Conservation (phyloP, 176 grass and related monocot genomes). For the Saccharum officinarum region DNA sequence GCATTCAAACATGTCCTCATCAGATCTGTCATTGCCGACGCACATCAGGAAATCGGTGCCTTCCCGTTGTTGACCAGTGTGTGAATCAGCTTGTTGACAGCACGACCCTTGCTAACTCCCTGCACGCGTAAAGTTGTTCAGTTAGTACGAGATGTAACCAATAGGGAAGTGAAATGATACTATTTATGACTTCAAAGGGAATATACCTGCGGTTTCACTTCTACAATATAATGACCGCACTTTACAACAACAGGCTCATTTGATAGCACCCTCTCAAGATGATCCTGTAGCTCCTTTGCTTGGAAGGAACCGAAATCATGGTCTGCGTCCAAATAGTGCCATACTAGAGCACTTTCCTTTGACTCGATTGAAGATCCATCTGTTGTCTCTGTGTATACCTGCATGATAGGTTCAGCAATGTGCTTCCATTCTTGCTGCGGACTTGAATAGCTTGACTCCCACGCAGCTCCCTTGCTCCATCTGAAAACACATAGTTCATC, state of each 20-base stretch:
- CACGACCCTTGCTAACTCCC: constrained; percentile 85
- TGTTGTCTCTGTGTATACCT: constrained; percentile 82
- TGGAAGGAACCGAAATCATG: constrained; percentile 88
- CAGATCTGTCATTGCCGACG: constrained; percentile 78
- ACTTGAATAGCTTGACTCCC: constrained; percentile 58
- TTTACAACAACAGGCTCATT: constrained; percentile 95
- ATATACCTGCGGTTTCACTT: constrained; percentile 90
- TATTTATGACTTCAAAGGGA: background rate
- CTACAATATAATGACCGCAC: constrained; percentile 83
- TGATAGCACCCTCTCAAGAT: constrained; percentile 88
- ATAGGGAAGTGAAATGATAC: constrained; percentile 3
- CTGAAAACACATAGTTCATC: constrained; percentile 43
- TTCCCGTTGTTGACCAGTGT: constrained; percentile 51
- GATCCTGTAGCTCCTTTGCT: constrained; percentile 83
- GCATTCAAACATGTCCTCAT: constrained; percentile 95
- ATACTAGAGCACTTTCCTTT: constrained; percentile 90
- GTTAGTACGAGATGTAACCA: background rate
- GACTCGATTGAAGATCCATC: constrained; percentile 85
- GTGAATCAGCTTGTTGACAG: constrained; percentile 70
- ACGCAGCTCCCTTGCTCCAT: constrained; percentile 63
- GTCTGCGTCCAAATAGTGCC: constrained; percentile 90
- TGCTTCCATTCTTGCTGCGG: constrained; percentile 66
- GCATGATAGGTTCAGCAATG: constrained; percentile 85
- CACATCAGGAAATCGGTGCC: constrained; percentile 77
- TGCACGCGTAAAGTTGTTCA: constrained; percentile 34